Evolutionary conservation across 768 basidiomycete species (phyloP).

Genomic region (Strobilomyces confusus): DNA sequence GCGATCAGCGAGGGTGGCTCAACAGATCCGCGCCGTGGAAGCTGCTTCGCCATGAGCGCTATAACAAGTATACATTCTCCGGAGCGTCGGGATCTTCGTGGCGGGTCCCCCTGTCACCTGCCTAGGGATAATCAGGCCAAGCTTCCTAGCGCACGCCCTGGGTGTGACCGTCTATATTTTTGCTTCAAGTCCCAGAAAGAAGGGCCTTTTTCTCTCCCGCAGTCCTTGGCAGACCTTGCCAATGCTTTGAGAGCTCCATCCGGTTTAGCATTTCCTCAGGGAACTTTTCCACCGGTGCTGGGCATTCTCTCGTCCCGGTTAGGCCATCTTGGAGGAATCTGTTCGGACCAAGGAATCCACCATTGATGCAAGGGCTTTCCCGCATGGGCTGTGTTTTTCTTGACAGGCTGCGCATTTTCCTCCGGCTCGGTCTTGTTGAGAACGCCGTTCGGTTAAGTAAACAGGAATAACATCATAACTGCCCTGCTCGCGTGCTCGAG

Average conservation of each 20-base stretch:
- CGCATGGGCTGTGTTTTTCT: background rate
- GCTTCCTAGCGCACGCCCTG: background rate
- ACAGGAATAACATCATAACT: too few species aligned
- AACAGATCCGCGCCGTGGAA: slow-evolving; percentile 2
- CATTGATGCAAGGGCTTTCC: background rate
- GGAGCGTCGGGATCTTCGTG: slow-evolving; percentile 10
- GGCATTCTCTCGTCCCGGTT: too few species aligned
- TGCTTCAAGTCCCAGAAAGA: background rate
- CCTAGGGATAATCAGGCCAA: background rate
- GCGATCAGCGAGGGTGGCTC: slow-evolving; percentile 12
- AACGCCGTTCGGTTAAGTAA: too few species aligned
- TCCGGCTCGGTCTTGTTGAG: background rate
- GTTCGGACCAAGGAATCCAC: background rate
- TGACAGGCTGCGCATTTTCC: background rate
- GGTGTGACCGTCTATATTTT: background rate
- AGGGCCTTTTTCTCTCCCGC: background rate
- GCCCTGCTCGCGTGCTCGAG: background rate
- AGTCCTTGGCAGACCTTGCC: too few species aligned
- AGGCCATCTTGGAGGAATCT: too few species aligned
- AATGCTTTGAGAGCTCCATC: background rate
- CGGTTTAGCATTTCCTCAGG: background rate
- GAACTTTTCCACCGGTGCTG: too few species aligned
- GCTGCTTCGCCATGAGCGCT: background rate
- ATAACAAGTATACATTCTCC: background rate
- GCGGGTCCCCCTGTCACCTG: slow-evolving; percentile 16